These are phyloP conservation scores for Rhizophagus sp. DNA, from an alignment of 192 early-diverging fungal genomes.

Conservation along the genomic window DNA sequence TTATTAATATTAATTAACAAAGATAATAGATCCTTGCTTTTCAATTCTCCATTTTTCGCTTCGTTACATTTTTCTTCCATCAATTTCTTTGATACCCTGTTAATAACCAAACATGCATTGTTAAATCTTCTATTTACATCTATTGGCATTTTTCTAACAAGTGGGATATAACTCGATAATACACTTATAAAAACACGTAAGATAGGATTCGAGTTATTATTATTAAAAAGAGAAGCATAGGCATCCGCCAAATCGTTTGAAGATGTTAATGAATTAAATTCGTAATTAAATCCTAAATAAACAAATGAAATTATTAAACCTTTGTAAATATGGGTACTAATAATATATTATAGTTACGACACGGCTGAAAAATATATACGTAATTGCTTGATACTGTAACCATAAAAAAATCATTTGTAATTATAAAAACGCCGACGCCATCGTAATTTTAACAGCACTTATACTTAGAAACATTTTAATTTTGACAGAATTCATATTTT, in stretches of 20 bases:
- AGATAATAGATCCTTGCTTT: slow-evolving; percentile 46
- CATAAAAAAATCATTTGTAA: too few species aligned
- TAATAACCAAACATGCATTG: slow-evolving; percentile 33
- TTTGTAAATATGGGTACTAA: too few species aligned
- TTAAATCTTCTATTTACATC: neutral
- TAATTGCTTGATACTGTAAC: too few species aligned
- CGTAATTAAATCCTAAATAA: slow-evolving; percentile 45
- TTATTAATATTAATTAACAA: slow-evolving; percentile 46
- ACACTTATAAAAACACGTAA: slow-evolving; percentile 30
- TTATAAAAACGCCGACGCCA: too few species aligned
- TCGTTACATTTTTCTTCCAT: slow-evolving; percentile 40
- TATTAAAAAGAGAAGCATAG: slow-evolving; percentile 38
- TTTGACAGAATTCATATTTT: too few species aligned
- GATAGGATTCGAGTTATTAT: neutral
- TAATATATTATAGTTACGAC: too few species aligned
- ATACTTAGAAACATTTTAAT: too few species aligned
- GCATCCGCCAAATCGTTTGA: slow-evolving; percentile 45
- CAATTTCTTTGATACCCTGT: slow-evolving; percentile 37
- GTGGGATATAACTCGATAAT: slow-evolving; percentile 34
- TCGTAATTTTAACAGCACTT: neutral
- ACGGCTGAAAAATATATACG: too few species aligned
- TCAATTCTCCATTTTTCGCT: slow-evolving; percentile 18
- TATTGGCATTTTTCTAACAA: slow-evolving; percentile 31
- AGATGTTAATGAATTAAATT: slow-evolving; percentile 44
- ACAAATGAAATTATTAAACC: too few species aligned